A percentile compares a stretch with the other conserved stretches of the same genome.
Evolutionary conservation across 139 green algal species (phyloP).

Genomic region (Asterochloris sp.): DNA sequence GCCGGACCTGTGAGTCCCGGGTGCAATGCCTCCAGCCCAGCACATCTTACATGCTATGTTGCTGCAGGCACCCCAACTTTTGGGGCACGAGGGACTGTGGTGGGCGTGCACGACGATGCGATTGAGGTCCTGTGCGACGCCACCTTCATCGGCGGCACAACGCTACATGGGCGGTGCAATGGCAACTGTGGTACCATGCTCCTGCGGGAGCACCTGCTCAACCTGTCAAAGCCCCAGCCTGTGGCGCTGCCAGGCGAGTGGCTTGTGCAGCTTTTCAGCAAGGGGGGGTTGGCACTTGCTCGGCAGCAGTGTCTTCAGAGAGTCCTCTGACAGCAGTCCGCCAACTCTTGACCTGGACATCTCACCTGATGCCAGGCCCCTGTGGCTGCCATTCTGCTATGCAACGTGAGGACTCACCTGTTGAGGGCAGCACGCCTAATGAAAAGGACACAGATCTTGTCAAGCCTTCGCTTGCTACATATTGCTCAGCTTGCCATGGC

Average conservation of each 20-base stretch:
- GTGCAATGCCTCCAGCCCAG: background rate
- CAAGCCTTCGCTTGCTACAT: too few relatives aligned
- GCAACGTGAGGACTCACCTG: too few relatives aligned
- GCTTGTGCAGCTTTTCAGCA: background rate
- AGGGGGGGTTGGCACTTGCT: background rate
- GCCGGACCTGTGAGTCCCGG: too few relatives aligned
- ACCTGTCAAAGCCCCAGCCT: constrained; percentile 47
- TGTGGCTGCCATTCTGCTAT: too few relatives aligned
- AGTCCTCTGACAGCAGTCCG: too few relatives aligned
- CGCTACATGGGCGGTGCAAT: constrained; percentile 39
- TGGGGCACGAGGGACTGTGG: constrained; percentile 54
- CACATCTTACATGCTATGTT: background rate
- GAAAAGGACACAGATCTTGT: too few relatives aligned
- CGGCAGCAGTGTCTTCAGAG: background rate
- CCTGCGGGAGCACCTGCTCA: constrained; percentile 33
- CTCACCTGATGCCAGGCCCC: too few relatives aligned
- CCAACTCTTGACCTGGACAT: too few relatives aligned
- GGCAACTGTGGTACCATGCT: constrained; percentile 33
- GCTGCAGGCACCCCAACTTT: constrained; percentile 41
- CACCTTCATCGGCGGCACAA: constrained; percentile 36
- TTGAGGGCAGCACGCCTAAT: too few relatives aligned
- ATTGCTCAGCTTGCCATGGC: too few relatives aligned
- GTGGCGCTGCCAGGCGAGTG: constrained; percentile 8
- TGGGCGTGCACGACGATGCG: constrained; percentile 60
- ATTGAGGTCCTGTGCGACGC: constrained; percentile 69